These are phyloP conservation scores for Fraxinus sp. DNA, from an alignment of 305 asterid species.

Conservation along the genomic window DNA sequence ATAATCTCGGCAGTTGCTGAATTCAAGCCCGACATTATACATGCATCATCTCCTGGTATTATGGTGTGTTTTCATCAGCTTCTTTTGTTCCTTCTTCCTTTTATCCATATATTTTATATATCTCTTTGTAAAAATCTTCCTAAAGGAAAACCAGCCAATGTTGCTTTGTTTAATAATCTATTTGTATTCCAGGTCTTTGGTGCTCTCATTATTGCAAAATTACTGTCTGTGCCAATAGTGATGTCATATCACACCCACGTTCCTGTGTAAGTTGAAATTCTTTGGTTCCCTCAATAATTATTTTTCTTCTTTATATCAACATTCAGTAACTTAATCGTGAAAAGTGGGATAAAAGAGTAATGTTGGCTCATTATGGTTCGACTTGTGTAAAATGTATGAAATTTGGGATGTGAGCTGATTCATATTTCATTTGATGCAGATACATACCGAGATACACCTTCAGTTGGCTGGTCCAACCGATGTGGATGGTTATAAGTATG, in stretches of 20 bases:
- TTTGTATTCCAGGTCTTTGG: conserved; percentile 71
- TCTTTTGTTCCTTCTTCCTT: background rate
- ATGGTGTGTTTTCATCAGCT: conserved; percentile 53
- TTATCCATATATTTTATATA: conserved; percentile 1
- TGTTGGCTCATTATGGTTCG: conserved; percentile 7
- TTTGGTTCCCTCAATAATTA: conserved; percentile 4
- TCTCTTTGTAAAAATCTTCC: background rate
- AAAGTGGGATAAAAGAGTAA: background rate
- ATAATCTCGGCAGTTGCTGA: conserved; percentile 84
- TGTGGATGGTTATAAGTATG: conserved; percentile 94
- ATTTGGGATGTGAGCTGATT: conserved; percentile 29
- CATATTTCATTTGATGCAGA: conserved; percentile 41
- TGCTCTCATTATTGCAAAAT: conserved; percentile 82
- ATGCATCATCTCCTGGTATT: conserved; percentile 97
- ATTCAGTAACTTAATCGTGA: background rate
- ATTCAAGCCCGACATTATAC: conserved; percentile 98
- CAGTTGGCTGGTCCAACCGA: conserved; percentile 96
- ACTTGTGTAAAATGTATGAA: background rate
- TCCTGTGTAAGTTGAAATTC: conserved; percentile 73
- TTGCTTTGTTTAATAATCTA: conserved; percentile 12
- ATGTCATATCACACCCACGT: conserved; percentile 99
- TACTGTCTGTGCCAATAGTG: conserved; percentile 78
- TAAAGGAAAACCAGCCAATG: background rate
- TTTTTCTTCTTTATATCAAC: conserved; percentile 2
- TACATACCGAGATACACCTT: conserved; percentile 97